Evolutionary conservation across 2,329 filamentous ascomycete genomes (phyloP).

Genomic region (Penicillium sp.): DNA sequence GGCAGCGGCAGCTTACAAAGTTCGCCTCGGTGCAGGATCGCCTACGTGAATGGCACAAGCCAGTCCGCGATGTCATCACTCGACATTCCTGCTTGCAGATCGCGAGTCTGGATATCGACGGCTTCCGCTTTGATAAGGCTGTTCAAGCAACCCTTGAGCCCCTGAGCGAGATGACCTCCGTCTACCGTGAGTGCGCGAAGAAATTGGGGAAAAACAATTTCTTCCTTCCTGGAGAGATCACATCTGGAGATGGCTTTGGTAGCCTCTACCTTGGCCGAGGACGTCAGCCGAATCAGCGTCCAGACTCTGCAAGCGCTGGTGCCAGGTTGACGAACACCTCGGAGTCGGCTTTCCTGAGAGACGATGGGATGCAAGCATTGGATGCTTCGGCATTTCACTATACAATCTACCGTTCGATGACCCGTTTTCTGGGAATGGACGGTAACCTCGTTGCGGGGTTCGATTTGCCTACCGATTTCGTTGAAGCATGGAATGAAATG

Average conservation of each 20-base stretch:
- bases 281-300: constrained; percentile 51
- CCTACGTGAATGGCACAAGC: constrained; percentile 59
- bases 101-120: constrained; percentile 58
- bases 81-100: constrained; percentile 61
- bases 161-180: constrained; percentile 54
- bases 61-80: constrained; percentile 54
- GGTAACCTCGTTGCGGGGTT: constrained; percentile 52
- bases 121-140: constrained; percentile 63
- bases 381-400: constrained; percentile 61
- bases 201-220: constrained; percentile 59
- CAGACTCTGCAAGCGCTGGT: constrained; percentile 44
- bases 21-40: constrained; percentile 65
- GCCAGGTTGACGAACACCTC: constrained; percentile 47
- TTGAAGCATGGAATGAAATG: constrained; percentile 53
- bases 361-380: constrained; percentile 34
- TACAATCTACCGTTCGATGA: constrained; percentile 57
- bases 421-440: constrained; percentile 57
- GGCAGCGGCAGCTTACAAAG: constrained; percentile 60
- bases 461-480: constrained; percentile 53
- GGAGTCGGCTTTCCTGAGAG: constrained; percentile 29
- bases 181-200: constrained; percentile 55
- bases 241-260: constrained; percentile 57
- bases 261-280: constrained; percentile 60
- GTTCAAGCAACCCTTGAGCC: constrained; percentile 60
- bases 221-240: constrained; percentile 61